These are phyloP conservation scores for Lipomyces oligophaga DNA, from an alignment of 805 yeast species.

Conservation along the genomic window DNA sequence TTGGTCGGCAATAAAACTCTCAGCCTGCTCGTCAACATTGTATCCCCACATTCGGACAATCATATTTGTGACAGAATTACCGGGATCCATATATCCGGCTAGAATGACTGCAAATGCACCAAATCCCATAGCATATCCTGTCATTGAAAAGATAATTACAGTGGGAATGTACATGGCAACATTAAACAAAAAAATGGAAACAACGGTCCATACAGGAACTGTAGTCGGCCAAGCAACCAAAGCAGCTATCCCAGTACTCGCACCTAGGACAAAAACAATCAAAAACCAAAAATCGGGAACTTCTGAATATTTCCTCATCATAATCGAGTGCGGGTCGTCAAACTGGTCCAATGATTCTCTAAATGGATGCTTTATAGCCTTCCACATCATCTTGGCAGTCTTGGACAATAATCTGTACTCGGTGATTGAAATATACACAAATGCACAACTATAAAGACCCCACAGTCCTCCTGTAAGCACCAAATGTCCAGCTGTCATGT, in stretches of 20 bases:
- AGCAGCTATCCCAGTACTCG: constrained; percentile 45
- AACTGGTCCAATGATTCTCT: constrained; percentile 1
- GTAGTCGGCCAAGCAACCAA: constrained; percentile 44
- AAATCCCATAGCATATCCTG: constrained; percentile 41
- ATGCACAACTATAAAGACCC: constrained; percentile 54
- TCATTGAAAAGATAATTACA: constrained; percentile 36
- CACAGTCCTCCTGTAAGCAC: constrained; percentile 57
- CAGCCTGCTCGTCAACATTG: constrained; percentile 62
- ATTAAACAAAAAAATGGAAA: constrained; percentile 35
- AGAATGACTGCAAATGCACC: constrained; percentile 31
- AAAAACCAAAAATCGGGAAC: constrained; percentile 53
- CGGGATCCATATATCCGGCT: constrained; percentile 38
- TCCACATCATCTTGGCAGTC: background rate
- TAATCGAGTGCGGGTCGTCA: constrained; percentile 37
- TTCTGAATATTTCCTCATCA: constrained; percentile 55
- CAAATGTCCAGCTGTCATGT: constrained; percentile 58
- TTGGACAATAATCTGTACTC: constrained; percentile 11
- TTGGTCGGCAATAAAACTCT: constrained; percentile 53
- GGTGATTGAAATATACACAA: constrained; percentile 39
- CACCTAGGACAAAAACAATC: constrained; percentile 41
- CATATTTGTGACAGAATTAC: constrained; percentile 53
- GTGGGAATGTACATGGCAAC: constrained; percentile 37
- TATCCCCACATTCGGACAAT: constrained; percentile 51
- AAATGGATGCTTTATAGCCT: constrained; percentile 8
- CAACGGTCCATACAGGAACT: constrained; percentile 31